Evolutionary conservation across 2,329 filamentous ascomycete genomes (phyloP), one percentile per base, ranked within the genome.

Genomic region (Fusarium sp.): DNA sequence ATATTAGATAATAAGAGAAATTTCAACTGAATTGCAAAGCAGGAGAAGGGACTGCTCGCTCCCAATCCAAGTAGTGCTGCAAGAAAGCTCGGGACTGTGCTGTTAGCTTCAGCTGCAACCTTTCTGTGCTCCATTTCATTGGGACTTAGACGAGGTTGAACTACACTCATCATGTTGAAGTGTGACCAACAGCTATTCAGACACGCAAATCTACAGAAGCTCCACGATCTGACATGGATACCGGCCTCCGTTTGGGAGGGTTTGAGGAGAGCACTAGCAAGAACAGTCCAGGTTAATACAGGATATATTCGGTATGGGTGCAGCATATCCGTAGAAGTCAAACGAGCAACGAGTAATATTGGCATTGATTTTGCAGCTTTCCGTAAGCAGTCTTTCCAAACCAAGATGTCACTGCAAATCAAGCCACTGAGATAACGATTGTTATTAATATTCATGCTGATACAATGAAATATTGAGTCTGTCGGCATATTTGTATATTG

Each of bases 1-100:
- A 9, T 46, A 1, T 13, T 25, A 0, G 12, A 3, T n/a, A 3
- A 44, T 4, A 9, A 7, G 9, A 16, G 2, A 23, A 18, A 7
- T 1, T 11, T 43, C 28, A 12, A 12, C 5, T 0, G 11, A 18
- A 12, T 5, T 11, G 6, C 10, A 5, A 11, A 12, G 23, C n/a
- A 18, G 6, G 4, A 0, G 7, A 23, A 18, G n/a, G 6, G 6
- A 4, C 0, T 43, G n/a, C 15, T 11, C 8, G 15, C 1, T 23
- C 28, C 15, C 7, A 19, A 44, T 25, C 6, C 8, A 8, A 25
- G 43, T 25, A 25, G 23, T 19, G 43, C 43, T 19, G 23, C 37
- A 21, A 19, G 1, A 19, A 9, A 13, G 15, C 15, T 23, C 10
- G 18, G 6, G n/a, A 6, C 3, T 4, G 13, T 23, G 1, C 15